Base-by-base conservation (phyloP, 75 land plant genomes). In the Selaginella moellendorffii region DNA sequence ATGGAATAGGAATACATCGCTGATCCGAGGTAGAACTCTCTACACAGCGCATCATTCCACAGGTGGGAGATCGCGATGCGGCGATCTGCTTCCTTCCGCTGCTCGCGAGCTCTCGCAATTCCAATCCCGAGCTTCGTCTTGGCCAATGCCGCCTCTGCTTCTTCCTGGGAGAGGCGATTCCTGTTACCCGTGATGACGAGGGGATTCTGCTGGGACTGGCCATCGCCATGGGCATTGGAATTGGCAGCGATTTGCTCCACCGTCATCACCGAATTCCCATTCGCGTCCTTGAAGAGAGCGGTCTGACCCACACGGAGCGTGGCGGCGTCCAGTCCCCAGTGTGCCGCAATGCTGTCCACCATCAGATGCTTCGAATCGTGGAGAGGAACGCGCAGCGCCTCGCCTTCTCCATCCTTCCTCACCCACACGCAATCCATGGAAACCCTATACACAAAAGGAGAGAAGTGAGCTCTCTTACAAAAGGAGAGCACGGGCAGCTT, bases 111-210 rank as follows among this genome's bases (percentile, higher is more conserved):
- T 36, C 46, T 36, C 46, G 46, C 46, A 36, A 36, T 36, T 36
- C 46, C 46, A 36, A 36, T 36, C 46, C 46, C 46, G 46, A 36
- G 46, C 46, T 36, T 36, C 46, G 46, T 36, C 46, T 36, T 36
- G 46, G 46, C 46, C 46, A 36, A 36, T 36, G 46, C 46, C 46
- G 46, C 46, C 46, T 36, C 46, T 36, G 46, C 46, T 36, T 36
- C 46, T 36, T 36, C 46, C 10, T 36, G 10, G 46, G 46, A 36
- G 46, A 36, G 46, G 10, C 46, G 46, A 36, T 36, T 36, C 46
- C 46, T 36, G 10, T 36, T 36, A 36, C 46, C 46, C 46, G 46
- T 14, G 46, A 36, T 36, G 46, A 36, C 46, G 46, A 36, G 14
- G 46, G 46, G 46, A 36, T 14, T 36, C 46, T 36, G 46, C 46